A percentile compares a stretch with the other conserved stretches of the same genome.
phyloP scores from a whole-genome alignment of 2,329 filamentous ascomycete species.

The Pseudovirgaria hyperparasitica region DNA sequence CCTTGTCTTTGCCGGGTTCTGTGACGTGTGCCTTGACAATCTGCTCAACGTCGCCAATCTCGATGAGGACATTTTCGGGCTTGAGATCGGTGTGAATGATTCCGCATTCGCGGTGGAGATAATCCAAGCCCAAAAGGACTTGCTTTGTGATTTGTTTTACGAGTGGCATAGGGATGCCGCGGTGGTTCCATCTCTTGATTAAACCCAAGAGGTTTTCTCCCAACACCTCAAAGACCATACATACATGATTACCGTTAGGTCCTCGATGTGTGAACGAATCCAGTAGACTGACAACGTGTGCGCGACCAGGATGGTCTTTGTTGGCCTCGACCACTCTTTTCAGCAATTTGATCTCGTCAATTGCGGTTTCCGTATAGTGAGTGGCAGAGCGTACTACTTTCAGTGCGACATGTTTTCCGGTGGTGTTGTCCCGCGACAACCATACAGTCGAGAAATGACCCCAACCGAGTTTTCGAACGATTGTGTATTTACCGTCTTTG shows the following conservation, averaged over 20 bases:
- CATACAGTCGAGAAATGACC: constrained; percentile 98
- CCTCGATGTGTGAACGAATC: constrained; percentile 98
- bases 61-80: constrained; percentile 95
- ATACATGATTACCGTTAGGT: constrained; percentile 90
- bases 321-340: constrained; percentile 96
- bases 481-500: constrained; percentile 93
- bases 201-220: constrained; percentile 89
- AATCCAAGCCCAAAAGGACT: constrained; percentile 87
- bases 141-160: constrained; percentile 99
- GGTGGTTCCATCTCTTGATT: constrained; percentile 97
- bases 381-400: constrained; percentile 96
- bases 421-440: constrained; percentile 70
- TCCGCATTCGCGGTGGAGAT: constrained; percentile 92
- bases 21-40: constrained; percentile 96
- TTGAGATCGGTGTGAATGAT: constrained; percentile 98
- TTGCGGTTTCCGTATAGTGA: constrained; percentile 96
- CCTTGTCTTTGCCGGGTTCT: constrained; percentile 51
- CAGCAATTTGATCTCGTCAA: constrained; percentile 97
- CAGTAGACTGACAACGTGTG: constrained; percentile 88
- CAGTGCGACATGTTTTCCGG: constrained; percentile 86
- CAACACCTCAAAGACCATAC: constrained; percentile 98
- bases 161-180: constrained; percentile 88
- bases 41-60: constrained; percentile 97
- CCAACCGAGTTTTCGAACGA: constrained; percentile 94
- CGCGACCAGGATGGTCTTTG: constrained; percentile 82